Percentiles rank a stretch among this genome's conserved stretches.
Evolutionary conservation across 164 flowering plant species (phyloP).

Genomic region (Vitis cinerea): DNA sequence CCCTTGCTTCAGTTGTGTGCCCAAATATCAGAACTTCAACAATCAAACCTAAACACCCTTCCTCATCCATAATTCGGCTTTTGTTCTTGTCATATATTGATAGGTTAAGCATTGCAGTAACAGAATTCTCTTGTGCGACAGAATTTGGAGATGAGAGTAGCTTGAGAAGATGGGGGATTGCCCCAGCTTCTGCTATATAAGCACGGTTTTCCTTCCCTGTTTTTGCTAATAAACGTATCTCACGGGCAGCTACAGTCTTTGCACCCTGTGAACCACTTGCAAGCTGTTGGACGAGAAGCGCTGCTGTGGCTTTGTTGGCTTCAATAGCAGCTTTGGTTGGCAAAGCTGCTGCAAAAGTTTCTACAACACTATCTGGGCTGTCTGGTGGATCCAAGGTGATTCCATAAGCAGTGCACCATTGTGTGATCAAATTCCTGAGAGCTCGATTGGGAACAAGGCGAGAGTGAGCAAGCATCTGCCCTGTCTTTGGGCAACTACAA

Average conservation of each 20-base stretch:
- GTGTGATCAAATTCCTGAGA: constrained; percentile 66
- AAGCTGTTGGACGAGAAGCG: constrained; percentile 62
- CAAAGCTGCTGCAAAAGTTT: constrained; percentile 33
- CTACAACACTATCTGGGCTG: constrained; percentile 35
- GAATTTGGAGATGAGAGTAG: constrained; percentile 59
- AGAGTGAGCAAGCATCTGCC: constrained; percentile 68
- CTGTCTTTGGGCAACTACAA: constrained; percentile 83
- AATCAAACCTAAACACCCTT: constrained; percentile 67
- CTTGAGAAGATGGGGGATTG: constrained; percentile 71
- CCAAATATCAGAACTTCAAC: constrained; percentile 75
- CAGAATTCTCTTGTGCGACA: constrained; percentile 87
- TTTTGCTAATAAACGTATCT: constrained; percentile 79
- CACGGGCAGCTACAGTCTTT: constrained; percentile 72
- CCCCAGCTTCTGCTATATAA: constrained; percentile 92
- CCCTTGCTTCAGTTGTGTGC: constrained; percentile 72
- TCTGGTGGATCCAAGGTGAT: constrained; percentile 61
- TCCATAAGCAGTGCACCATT: constrained; percentile 79
- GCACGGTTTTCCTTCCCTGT: constrained; percentile 89
- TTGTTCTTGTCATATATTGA: constrained; percentile 89
- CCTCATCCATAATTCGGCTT: constrained; percentile 72
- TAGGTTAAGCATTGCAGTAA: constrained; percentile 87
- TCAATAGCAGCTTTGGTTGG: constrained; percentile 67
- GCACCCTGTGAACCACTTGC: constrained; percentile 55
- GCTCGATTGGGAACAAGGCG: constrained; percentile 80
- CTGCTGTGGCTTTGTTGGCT: constrained; percentile 82